These are phyloP conservation scores for Patellaria atrata DNA, from an alignment of 495 filamentous ascomycete species.

Conservation along the genomic window DNA sequence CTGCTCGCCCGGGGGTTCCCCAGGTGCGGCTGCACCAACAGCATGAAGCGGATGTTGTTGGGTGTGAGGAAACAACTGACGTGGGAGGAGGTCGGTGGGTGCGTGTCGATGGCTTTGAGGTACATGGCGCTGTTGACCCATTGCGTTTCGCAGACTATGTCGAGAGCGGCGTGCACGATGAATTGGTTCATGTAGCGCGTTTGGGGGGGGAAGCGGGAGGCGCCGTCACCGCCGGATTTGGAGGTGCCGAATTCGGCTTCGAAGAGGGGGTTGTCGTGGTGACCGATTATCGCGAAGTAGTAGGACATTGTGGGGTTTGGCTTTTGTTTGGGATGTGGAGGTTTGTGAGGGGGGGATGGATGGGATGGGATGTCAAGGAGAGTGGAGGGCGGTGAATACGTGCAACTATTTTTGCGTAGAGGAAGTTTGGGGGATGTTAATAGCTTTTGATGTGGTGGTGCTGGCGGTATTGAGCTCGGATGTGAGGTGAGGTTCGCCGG, in stretches of 20 bases:
- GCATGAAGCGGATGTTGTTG: conserved; percentile 70
- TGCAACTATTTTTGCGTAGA: too few relatives aligned
- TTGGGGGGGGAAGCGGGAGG: conserved; percentile 71
- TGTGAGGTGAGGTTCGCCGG: not conserved
- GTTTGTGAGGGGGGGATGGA: not conserved
- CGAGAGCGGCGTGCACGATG: conserved; percentile 80
- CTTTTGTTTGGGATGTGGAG: too few relatives aligned
- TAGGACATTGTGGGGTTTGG: conserved; percentile 57
- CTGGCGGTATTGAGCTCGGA: not conserved
- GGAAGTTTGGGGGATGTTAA: too few relatives aligned
- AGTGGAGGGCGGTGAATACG: not conserved
- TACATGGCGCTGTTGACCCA: conserved; percentile 64
- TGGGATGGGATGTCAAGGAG: not conserved
- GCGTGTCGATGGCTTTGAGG: conserved; percentile 86
- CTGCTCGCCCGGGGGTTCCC: conserved; percentile 21
- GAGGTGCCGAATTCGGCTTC: conserved; percentile 92
- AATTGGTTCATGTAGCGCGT: conserved; percentile 93
- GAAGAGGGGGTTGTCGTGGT: conserved; percentile 87
- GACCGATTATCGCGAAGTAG: conserved; percentile 91
- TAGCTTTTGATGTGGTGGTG: too few relatives aligned
- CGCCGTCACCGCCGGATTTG: conserved; percentile 84
- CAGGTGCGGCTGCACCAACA: conserved; percentile 62
- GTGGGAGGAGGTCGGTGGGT: conserved; percentile 78
- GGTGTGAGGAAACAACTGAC: conserved; percentile 85
- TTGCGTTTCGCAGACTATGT: conserved; percentile 90